These are phyloP conservation scores for Pythium biforme DNA, from an alignment of 352 stramenopile genomes.

Conservation along the genomic window DNA sequence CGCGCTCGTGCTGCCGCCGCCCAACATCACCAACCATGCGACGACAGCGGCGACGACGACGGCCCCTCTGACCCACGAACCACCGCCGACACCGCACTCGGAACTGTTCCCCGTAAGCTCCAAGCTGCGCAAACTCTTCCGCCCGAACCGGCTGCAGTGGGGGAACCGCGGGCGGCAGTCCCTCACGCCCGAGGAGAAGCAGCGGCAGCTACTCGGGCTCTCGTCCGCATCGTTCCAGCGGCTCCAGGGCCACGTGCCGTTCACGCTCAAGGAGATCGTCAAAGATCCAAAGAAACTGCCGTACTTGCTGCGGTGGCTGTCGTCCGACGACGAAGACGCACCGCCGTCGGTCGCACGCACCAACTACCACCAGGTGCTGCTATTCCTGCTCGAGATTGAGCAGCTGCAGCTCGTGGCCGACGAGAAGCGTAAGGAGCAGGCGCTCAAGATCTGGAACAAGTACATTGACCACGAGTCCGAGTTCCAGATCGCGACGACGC, in stretches of 20 bases:
- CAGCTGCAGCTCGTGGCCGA: slow-evolving; percentile 72
- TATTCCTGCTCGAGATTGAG: slow-evolving; percentile 83
- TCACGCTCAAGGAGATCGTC: slow-evolving; percentile 83
- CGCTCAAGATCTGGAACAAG: slow-evolving; percentile 84
- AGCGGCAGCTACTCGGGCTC: slow-evolving; percentile 46
- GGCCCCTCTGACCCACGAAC: slow-evolving; percentile 3
- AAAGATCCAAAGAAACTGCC: slow-evolving; percentile 86
- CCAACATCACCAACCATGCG: not conserved
- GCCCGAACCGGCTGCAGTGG: slow-evolving; percentile 57
- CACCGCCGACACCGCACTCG: slow-evolving; percentile 15
- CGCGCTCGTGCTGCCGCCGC: slow-evolving; percentile 9
- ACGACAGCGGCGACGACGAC: not conserved
- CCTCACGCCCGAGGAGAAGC: slow-evolving; percentile 33
- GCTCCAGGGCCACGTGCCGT: slow-evolving; percentile 75
- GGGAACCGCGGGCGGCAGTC: slow-evolving; percentile 30
- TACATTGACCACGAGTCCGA: slow-evolving; percentile 81
- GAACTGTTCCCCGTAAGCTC: slow-evolving; percentile 69
- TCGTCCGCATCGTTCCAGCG: slow-evolving; percentile 64
- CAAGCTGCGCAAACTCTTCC: slow-evolving; percentile 76
- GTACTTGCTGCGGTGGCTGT: slow-evolving; percentile 79
- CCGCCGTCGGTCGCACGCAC: slow-evolving; percentile 25
- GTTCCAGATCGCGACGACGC: slow-evolving; percentile 80
- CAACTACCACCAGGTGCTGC: slow-evolving; percentile 81
- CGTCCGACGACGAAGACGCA: slow-evolving; percentile 37
- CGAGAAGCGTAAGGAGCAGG: slow-evolving; percentile 64